phyloP scores from a whole-genome alignment of 768 basidiomycete genomes.

The Suillus discolor region DNA sequence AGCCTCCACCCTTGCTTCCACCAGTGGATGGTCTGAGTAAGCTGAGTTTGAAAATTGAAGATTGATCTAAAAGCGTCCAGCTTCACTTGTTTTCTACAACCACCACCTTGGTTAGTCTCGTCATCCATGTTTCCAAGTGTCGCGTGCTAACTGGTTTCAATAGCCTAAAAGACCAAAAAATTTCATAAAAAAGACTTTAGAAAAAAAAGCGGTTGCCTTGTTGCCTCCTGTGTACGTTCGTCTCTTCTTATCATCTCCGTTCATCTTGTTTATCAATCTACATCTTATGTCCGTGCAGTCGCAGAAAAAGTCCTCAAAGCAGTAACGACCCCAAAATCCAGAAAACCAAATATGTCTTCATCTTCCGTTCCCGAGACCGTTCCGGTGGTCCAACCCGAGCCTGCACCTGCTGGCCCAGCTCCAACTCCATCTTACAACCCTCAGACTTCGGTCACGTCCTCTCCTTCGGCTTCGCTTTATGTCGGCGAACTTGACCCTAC shows the following conservation, averaged over 20 bases:
- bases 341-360: slow-evolving; percentile 63
- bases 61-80: slow-evolving; percentile 21
- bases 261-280: slow-evolving; percentile 20
- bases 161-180: slow-evolving; percentile 62
- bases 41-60: slow-evolving; percentile 46
- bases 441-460: slow-evolving; percentile 52
- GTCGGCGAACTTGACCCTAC: slow-evolving; percentile 98
- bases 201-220: slow-evolving; percentile 79
- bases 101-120: slow-evolving; percentile 63
- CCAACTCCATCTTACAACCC: slow-evolving; percentile 61
- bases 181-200: slow-evolving; percentile 67
- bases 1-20: not conserved
- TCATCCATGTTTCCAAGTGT: slow-evolving; percentile 21
- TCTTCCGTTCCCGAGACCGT: slow-evolving; percentile 56
- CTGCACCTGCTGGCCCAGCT: slow-evolving; percentile 44
- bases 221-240: slow-evolving; percentile 67
- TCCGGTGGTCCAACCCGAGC: slow-evolving; percentile 52
- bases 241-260: slow-evolving; percentile 16
- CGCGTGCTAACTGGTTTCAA: slow-evolving; percentile 19
- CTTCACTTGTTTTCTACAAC: slow-evolving; percentile 51
- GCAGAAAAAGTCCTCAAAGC: slow-evolving; percentile 86
- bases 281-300: slow-evolving; percentile 38
- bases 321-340: slow-evolving; percentile 81
- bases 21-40: not conserved
- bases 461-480: slow-evolving; percentile 93